A percentile compares a stretch with the other conserved stretches of the same genome.
Evolutionary conservation across 2,329 filamentous ascomycete species (phyloP).

Genomic region (Epichloe gansuensis): DNA sequence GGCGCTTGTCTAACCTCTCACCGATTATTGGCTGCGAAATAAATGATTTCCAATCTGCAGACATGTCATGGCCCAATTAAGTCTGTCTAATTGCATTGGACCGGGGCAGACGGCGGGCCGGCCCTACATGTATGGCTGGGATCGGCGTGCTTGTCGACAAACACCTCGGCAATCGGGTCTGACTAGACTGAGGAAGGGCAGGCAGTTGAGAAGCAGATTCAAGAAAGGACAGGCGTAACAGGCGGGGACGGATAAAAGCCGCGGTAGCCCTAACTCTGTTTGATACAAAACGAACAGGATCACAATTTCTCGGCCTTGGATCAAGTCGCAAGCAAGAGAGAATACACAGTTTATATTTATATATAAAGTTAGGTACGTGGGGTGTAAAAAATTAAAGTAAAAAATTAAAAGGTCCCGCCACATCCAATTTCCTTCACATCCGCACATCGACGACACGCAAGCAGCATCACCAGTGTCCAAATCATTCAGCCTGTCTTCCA

Average conservation of each 20-base stretch:
- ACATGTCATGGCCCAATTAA: neutral
- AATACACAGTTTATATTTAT: neutral
- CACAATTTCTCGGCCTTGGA: neutral
- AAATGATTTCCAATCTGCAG: neutral
- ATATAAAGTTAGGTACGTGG: neutral
- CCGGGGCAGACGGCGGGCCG: neutral
- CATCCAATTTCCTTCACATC: neutral
- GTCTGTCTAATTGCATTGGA: neutral
- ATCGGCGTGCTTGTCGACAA: constrained; percentile 1
- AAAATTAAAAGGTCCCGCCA: neutral
- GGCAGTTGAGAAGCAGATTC: neutral
- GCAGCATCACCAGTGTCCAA: neutral
- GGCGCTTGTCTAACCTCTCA: neutral
- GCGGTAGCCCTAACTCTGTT: neutral
- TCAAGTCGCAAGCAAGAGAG: neutral
- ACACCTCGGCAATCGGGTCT: neutral
- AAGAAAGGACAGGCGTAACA: neutral
- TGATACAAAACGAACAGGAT: neutral
- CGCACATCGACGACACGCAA: neutral
- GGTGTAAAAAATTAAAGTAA: neutral
- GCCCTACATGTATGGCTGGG: neutral
- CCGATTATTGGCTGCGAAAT: neutral
- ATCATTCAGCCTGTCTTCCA: neutral
- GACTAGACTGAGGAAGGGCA: neutral
- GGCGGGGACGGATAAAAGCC: constrained; percentile 2